Conservation (phyloP, 495 filamentous ascomycete species). For the Pseudevernia furfuracea region DNA sequence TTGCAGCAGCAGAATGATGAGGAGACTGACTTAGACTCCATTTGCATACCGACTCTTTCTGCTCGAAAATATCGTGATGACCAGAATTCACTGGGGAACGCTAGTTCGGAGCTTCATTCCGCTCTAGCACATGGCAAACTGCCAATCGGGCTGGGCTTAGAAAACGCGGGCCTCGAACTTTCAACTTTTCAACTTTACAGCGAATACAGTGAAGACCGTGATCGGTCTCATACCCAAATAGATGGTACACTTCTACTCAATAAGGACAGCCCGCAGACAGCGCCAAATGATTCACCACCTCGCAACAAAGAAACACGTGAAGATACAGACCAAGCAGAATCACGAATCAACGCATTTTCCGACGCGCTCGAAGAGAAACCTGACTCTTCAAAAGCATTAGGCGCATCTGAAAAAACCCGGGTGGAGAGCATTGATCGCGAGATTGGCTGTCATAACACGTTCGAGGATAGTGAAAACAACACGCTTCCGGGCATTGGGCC, state of each 20-base stretch:
- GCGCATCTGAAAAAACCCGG: no score
- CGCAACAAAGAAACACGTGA: neutral
- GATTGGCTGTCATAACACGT: neutral
- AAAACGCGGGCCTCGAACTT: neutral
- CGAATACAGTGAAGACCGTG: neutral
- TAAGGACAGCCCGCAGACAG: neutral
- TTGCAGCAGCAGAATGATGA: neutral
- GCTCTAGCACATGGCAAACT: neutral
- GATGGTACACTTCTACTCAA: neutral
- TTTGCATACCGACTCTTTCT: neutral
- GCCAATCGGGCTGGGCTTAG: neutral
- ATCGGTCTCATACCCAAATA: neutral
- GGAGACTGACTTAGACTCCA: neutral
- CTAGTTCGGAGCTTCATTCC: constrained; percentile 1
- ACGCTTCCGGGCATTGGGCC: neutral
- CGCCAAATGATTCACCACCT: neutral
- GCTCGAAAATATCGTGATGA: neutral
- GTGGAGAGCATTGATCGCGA: neutral
- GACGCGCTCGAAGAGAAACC: neutral
- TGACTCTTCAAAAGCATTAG: neutral
- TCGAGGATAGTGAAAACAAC: neutral
- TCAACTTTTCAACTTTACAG: neutral
- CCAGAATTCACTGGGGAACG: neutral
- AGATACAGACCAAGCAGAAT: neutral
- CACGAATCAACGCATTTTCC: neutral